Evolutionary conservation across 2,329 filamentous ascomycete genomes (phyloP).

Genomic region (Rhexocercosporidium sp.): DNA sequence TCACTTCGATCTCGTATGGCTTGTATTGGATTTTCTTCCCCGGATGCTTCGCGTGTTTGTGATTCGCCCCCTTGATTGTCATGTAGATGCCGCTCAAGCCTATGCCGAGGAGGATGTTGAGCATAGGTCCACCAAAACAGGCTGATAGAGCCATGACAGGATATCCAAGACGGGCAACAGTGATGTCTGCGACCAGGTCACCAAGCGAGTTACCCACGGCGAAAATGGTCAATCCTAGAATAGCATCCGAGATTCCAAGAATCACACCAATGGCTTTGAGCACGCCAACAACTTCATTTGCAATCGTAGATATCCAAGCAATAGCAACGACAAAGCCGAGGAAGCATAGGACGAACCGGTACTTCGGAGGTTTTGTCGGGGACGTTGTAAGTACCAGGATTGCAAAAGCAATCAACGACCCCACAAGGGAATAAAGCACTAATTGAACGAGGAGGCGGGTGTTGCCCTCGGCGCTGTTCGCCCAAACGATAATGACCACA

Average conservation of each 20-base stretch:
- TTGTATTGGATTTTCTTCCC: constrained; percentile 67
- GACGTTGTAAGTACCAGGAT: constrained; percentile 73
- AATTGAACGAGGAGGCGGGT: constrained; percentile 59
- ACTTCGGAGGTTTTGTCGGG: constrained; percentile 68
- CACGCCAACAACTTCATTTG: constrained; percentile 92
- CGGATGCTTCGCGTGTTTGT: constrained; percentile 70
- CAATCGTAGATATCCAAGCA: constrained; percentile 95
- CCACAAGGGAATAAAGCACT: constrained; percentile 68
- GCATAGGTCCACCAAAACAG: constrained; percentile 97
- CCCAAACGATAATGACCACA: constrained; percentile 77
- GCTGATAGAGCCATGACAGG: constrained; percentile 95
- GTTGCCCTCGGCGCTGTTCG: constrained; percentile 65
- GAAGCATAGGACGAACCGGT: constrained; percentile 82
- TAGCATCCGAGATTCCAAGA: constrained; percentile 89
- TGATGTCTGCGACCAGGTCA: constrained; percentile 93
- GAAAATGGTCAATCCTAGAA: constrained; percentile 93
- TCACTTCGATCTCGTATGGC: constrained; percentile 83
- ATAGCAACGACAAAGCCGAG: constrained; percentile 90
- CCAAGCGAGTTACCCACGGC: constrained; percentile 95
- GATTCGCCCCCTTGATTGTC: constrained; percentile 73
- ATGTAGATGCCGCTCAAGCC: constrained; percentile 91
- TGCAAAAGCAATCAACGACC: constrained; percentile 69
- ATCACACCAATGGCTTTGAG: constrained; percentile 93
- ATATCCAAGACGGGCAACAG: constrained; percentile 89
- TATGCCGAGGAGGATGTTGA: constrained; percentile 94